Base-by-base conservation (phyloP, 208 protist species). In the Acanthamoeba divionensis region DNA sequence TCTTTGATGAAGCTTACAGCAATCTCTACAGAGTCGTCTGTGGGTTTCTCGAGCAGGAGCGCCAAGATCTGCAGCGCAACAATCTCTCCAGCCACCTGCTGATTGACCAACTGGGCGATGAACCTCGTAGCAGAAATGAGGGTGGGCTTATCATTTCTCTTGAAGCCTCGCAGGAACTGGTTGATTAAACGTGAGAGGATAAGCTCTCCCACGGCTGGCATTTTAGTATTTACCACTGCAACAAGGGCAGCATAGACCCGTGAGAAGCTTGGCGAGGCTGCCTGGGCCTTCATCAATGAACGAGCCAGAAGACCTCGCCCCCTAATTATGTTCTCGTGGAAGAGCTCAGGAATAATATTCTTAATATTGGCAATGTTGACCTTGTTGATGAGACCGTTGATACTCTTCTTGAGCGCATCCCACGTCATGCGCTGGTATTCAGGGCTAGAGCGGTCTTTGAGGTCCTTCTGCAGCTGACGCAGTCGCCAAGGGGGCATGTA, bases 381-480 rank as follows among this genome's bases (percentile, higher is more conserved):
- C 86, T 98, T 98, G 94, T 99, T 99, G 0, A 99, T 93, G 4
- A 99, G 93, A 47, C 98, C 97, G 52, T 99, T 99, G 75, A 99
- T 98, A 57, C 94, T 97, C 87, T 99, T 99, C 54, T 95, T 96
- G 0, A 99, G 95, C 2, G 98, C 98, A 67, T 98, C 97, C 98
- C 98, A 99, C n/a, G 44, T 83, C 69, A 96, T 79, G 47, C 93
- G 90, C 73, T 96, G 93, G 75, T 97, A 97, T 62, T 96, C 95
- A 29, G 41, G 62, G 55, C 89, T 93, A 36, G 73, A 90, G 75
- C 96, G 96, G 73, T 98, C 96, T 36, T 54, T 45, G 24, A 95
- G 48, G 47, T 97, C 52, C 38, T 47, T 80, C 60, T 94, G 79
- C 92, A 95, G 71, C 63, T 62, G 86, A 71, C 91, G 82, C 29